Evolutionary conservation across 1,139 yeast species (phyloP).

Genomic region (Geotrichum fermentans): DNA sequence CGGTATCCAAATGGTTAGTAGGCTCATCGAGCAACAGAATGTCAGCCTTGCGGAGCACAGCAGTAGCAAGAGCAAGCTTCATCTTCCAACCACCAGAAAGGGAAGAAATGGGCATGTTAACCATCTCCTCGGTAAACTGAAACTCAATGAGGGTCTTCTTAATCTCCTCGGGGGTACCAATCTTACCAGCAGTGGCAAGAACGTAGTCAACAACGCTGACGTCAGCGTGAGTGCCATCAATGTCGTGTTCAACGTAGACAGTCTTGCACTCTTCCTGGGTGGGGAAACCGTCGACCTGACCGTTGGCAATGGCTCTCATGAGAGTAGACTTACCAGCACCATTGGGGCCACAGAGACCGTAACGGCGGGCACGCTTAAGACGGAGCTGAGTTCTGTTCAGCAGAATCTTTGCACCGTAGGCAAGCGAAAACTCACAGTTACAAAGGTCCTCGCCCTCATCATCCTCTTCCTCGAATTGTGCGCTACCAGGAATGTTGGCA

Average conservation of each 20-base stretch:
- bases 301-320: constrained; percentile 99
- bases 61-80: constrained; percentile 99
- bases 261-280: constrained; percentile 97
- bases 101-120: constrained; percentile 85
- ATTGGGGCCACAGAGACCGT: constrained; percentile 99
- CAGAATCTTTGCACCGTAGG: constrained; percentile 99
- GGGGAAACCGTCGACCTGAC: constrained; percentile 99
- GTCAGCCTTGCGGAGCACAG: constrained; percentile 97
- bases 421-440: constrained; percentile 99
- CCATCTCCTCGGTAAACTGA: constrained; percentile 89
- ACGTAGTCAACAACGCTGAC: constrained; percentile 91
- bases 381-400: constrained; percentile 98
- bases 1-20: constrained; percentile 99
- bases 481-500: constrained; percentile 96
- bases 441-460: constrained; percentile 99
- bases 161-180: constrained; percentile 66
- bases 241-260: constrained; percentile 98
- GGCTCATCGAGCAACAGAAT: constrained; percentile 98
- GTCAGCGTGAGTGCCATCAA: constrained; percentile 96
- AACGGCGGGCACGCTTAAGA: constrained; percentile 98
- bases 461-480: constrained; percentile 95
- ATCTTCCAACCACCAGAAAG: constrained; percentile 99
- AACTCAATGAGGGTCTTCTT: constrained; percentile 73
- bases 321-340: constrained; percentile 99
- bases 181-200: constrained; percentile 55